Percentiles rank a stretch among this genome's conserved stretches.
These are phyloP conservation scores for Butyriboletus loyo DNA, from an alignment of 768 basidiomycete species.

Conservation along the genomic window DNA sequence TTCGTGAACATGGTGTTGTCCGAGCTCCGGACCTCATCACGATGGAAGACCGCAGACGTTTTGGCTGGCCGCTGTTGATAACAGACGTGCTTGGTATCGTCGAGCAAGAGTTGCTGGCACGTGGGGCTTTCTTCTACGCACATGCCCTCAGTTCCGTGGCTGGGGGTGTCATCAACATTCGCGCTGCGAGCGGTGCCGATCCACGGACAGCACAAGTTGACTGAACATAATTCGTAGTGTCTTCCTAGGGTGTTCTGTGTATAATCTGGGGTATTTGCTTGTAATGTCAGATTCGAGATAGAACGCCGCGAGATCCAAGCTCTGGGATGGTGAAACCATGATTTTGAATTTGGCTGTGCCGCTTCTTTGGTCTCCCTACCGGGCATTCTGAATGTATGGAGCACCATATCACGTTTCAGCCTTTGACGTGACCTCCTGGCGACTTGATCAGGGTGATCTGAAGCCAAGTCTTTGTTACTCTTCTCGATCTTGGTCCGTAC, in stretches of 20 bases:
- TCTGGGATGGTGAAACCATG: too few species aligned
- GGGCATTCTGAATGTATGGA: too few species aligned
- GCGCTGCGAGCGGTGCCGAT: constrained; percentile 39
- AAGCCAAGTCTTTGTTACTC: too few species aligned
- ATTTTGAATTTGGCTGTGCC: too few species aligned
- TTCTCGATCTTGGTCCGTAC: too few species aligned
- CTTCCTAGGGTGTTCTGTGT: background rate
- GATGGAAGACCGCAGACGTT: constrained; percentile 38
- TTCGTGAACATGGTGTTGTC: constrained; percentile 36
- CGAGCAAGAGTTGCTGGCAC: constrained; percentile 41
- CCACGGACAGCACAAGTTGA: constrained; percentile 38
- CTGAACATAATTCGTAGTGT: constrained; percentile 10
- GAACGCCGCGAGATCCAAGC: background rate
- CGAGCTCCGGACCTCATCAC: constrained; percentile 42
- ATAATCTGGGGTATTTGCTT: background rate
- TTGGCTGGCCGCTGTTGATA: constrained; percentile 43
- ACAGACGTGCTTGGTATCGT: constrained; percentile 43
- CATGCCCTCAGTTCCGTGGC: constrained; percentile 42
- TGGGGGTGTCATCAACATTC: constrained; percentile 41
- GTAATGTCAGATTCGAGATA: background rate
- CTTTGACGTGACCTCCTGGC: too few species aligned
- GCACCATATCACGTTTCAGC: too few species aligned
- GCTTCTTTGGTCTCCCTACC: too few species aligned
- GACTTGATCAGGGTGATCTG: too few species aligned
- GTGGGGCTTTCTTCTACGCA: constrained; percentile 40